Conservation (phyloP, 768 basidiomycete species). For the Lactifluus pinguis region DNA sequence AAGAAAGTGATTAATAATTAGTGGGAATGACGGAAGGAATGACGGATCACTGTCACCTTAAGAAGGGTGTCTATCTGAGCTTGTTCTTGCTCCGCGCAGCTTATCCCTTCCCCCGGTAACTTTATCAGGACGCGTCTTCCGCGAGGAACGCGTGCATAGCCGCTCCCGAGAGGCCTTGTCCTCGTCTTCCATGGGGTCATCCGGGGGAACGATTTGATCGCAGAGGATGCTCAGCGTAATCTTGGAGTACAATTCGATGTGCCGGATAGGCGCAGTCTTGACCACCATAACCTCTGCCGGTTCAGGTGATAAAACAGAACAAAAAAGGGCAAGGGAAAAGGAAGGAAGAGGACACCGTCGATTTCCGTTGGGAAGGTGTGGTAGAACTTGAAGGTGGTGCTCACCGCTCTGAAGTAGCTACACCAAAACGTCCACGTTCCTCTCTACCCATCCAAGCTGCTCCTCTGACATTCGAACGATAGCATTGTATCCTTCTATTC, state of each 20-base stretch:
- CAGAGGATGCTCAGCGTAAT: constrained; percentile 50
- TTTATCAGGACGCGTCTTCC: constrained; percentile 41
- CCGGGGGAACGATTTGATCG: constrained; percentile 51
- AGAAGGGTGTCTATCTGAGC: constrained; percentile 40
- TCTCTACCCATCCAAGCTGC: too few relatives aligned
- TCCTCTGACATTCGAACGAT: too few relatives aligned
- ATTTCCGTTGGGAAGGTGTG: constrained; percentile 34
- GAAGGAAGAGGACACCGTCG: too few relatives aligned
- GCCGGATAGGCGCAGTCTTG: constrained; percentile 49
- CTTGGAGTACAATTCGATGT: constrained; percentile 61
- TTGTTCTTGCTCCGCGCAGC: constrained; percentile 38
- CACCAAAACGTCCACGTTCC: too few relatives aligned
- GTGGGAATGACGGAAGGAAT: too few relatives aligned
- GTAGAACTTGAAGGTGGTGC: too few relatives aligned
- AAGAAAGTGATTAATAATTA: too few relatives aligned
- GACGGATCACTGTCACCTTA: constrained; percentile 31
- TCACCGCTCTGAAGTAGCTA: too few relatives aligned
- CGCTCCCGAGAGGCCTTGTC: constrained; percentile 48
- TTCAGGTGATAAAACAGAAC: constrained; percentile 42
- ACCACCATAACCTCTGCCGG: constrained; percentile 55
- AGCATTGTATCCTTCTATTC: too few relatives aligned
- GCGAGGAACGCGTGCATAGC: constrained; percentile 48
- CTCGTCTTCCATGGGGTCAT: constrained; percentile 46
- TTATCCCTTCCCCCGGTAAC: constrained; percentile 34
- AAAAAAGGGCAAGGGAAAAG: neutral